phyloP scores from a whole-genome alignment of 768 basidiomycete genomes.

The Rhizopogon vulgaris region DNA sequence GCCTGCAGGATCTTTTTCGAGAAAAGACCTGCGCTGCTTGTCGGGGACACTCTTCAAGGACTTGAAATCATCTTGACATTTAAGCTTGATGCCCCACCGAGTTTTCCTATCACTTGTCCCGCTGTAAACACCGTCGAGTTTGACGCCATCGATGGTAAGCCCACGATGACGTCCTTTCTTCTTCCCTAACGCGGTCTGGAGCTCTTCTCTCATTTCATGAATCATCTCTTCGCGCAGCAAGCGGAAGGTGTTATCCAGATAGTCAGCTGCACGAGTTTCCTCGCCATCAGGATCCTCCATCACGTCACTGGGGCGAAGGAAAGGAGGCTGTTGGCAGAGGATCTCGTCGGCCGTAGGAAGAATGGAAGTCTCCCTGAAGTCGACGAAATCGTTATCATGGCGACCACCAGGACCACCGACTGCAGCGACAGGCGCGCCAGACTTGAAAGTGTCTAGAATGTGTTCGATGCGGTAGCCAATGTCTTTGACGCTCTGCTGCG shows the following conservation, averaged over 20 bases:
- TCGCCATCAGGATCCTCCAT: constrained; percentile 38
- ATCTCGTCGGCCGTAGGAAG: constrained; percentile 60
- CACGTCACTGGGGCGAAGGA: constrained; percentile 38
- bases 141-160: constrained; percentile 31
- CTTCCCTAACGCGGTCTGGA: constrained; percentile 34
- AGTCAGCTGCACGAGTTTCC: constrained; percentile 33
- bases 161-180: constrained; percentile 37
- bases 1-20: constrained; percentile 29
- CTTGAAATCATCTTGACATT: constrained; percentile 30
- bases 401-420: constrained; percentile 48
- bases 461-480: constrained; percentile 36
- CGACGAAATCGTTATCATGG: constrained; percentile 61
- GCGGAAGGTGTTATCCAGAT: constrained; percentile 65
- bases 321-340: constrained; percentile 36
- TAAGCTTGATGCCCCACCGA: constrained; percentile 37
- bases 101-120: constrained; percentile 17
- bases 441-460: constrained; percentile 24
- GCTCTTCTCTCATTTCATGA: constrained; percentile 49
- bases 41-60: constrained; percentile 28
- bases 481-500: constrained; percentile 16
- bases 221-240: constrained; percentile 61
- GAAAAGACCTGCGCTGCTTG: constrained; percentile 32
- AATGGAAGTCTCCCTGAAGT: constrained; percentile 58
- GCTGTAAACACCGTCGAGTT: constrained; percentile 30
- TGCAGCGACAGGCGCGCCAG: constrained; percentile 12